A percentile compares a stretch with the other conserved stretches of the same genome.
phyloP scores from a whole-genome alignment of 75 land plant genomes.

The Isoetes taiwanensis region DNA sequence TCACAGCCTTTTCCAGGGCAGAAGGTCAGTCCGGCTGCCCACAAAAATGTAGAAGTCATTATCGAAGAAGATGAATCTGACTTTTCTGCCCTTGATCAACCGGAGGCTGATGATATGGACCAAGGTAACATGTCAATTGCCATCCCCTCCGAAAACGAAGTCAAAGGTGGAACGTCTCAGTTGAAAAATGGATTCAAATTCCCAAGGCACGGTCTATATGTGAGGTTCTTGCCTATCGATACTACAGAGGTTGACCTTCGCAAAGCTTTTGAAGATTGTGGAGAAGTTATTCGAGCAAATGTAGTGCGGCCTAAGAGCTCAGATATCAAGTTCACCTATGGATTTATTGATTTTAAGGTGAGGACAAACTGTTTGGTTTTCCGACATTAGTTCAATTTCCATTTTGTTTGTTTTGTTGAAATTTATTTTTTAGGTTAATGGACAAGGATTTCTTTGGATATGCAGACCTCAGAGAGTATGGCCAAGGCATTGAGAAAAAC shows the following conservation, averaged over 20 bases:
- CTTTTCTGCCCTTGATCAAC: no score
- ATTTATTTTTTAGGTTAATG: neutral
- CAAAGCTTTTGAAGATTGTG: constrained; percentile 21
- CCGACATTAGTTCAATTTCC: neutral
- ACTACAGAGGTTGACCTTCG: constrained; percentile 19
- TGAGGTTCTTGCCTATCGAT: constrained; percentile 12
- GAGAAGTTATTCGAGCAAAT: constrained; percentile 17
- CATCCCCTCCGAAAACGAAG: no score
- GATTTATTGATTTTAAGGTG: constrained; percentile 27
- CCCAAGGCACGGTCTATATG: constrained; percentile 15
- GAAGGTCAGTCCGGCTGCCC: no score
- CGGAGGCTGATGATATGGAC: no score
- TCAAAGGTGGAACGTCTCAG: no score
- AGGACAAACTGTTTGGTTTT: no score
- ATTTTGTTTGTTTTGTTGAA: neutral
- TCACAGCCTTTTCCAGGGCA: no score
- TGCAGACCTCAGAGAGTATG: constrained; percentile 23
- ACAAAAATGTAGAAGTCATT: no score
- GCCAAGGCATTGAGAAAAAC: constrained; percentile 17
- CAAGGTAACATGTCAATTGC: no score
- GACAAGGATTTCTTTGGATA: no score
- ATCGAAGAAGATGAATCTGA: no score
- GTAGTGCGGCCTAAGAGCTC: constrained; percentile 13
- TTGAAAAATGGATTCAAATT: no score
- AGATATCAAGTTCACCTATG: constrained; percentile 16